Base-by-base conservation (phyloP, 139 green algal genomes). In the Trebouxia sp. region DNA sequence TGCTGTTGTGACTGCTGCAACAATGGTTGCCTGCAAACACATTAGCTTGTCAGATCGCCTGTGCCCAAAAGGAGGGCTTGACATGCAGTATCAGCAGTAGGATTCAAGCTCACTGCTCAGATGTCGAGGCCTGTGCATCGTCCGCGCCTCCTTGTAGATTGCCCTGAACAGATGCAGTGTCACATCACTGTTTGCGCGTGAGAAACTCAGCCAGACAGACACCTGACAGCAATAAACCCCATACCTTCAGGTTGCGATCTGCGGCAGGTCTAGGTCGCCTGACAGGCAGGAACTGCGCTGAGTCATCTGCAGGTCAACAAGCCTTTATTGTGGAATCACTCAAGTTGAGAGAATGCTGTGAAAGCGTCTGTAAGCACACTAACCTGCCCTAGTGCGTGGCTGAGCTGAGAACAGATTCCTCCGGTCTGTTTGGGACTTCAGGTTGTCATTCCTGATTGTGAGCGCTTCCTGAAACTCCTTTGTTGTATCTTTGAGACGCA, bases 381-480 rank as follows among this genome's bases (percentile, higher is more conserved):
- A 15, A 72, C 62, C 62, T 72, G 62, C 37, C 62, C 62, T 72
- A 28, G 62, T 35, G 28, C 62, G 15, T 2, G 83, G 75, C 30
- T 50, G 41, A 30, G 80, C 62, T 17, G 92, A 97, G 85, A 98
- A 99, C 26, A 98, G 89, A 80, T 94, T 88, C 43, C 92, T 88
- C 48, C 96, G 87, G 62, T 94, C 89, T 58, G 92, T 84, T 78
- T 97, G 90, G 30, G 87, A 88, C 79, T 97, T 97, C 1, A 98
- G 74, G 78, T 92, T 97, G 48, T 99, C 96, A 0, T 91, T 97
- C 32, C 96, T 87, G 75, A 94, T 58, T 0, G 92, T 98, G n/a
- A 99, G 89, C 50, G 97, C 93, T 65, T 99, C 94, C 80, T 97
- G 96, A 79, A 99, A 98, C 80, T 92, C 82, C 78, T 94, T 93